Base-by-base conservation (phyloP, 495 filamentous ascomycete genomes). In the Apiosordaria backusii region DNA sequence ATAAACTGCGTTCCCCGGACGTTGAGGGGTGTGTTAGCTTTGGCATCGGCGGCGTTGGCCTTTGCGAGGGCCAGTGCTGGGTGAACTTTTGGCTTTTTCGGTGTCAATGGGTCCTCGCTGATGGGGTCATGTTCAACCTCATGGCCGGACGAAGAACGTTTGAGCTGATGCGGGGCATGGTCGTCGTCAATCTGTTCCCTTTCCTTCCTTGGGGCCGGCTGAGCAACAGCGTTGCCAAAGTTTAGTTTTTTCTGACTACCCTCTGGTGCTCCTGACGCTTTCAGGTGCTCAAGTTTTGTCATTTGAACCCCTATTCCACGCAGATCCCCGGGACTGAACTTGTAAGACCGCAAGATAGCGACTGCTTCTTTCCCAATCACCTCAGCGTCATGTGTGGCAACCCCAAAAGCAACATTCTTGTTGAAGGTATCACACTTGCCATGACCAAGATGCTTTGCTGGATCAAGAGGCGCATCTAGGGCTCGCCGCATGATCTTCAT, bases 401-500 rank as follows among this genome's bases (percentile, higher is more conserved):
- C 87, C 1, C 93, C 92, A 57, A 99, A 88, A 4, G 84, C 77
- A 4, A 89, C 76, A 65, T 93, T 97, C 74, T 93, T 97, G 77
- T 91, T 97, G 79, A 90, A 93, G 0, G 86, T 89, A 73, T 98
- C 96, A 72, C 94, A 97, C 80, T 95, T 93, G 0, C 95, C 95
- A 77, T 97, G 93, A 0, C 95, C 95, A 3, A 99, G 83, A 79
- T 97, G 92, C 71, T 99, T 99, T 6, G 91, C 89, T 2, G 96
- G 92, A 75, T 97, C 92, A 35, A 97, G 78, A 3, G 95, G 94
- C 5, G 94, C 94, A 77, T 97, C 90, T 35, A 85, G 77, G 21
- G 96, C 86, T 61, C 92, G 87, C 68, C 89, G 83, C 90, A 97
- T 97, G 54, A 98, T 89, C 70, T 96, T 97, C 81, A 99, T 87